Evolutionary conservation across 1,139 yeast genomes (phyloP).

Genomic region (Candida frijolesensis): DNA sequence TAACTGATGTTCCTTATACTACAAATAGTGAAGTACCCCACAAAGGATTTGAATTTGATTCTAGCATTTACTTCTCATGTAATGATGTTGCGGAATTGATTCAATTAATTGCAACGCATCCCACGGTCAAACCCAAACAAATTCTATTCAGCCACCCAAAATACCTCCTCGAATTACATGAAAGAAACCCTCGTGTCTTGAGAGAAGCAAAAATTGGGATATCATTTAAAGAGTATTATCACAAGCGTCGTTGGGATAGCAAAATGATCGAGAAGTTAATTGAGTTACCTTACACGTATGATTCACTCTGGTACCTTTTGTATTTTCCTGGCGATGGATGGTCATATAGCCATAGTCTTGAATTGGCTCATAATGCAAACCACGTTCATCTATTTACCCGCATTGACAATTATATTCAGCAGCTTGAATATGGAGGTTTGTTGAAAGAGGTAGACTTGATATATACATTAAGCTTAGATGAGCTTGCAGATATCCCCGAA

Average conservation of each 20-base stretch:
- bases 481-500: neutral
- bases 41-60: too few relatives aligned
- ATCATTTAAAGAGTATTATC: too few relatives aligned
- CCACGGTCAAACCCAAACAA: neutral
- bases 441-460: neutral
- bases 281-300: neutral
- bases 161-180: neutral
- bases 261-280: neutral
- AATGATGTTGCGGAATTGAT: neutral
- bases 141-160: neutral
- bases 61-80: too few relatives aligned
- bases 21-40: too few relatives aligned
- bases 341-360: neutral
- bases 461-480: neutral
- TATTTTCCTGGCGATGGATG: too few relatives aligned
- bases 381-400: neutral
- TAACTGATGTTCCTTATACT: too few relatives aligned
- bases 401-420: neutral
- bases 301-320: too few relatives aligned
- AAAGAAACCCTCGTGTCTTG: neutral
- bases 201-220: neutral
- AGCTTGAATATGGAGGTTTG: too few relatives aligned
- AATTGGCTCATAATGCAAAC: neutral
- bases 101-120: neutral
- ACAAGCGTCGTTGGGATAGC: neutral